phyloP scores from a whole-genome alignment of 768 basidiomycete species.

The Boletus vermiculosoides region DNA sequence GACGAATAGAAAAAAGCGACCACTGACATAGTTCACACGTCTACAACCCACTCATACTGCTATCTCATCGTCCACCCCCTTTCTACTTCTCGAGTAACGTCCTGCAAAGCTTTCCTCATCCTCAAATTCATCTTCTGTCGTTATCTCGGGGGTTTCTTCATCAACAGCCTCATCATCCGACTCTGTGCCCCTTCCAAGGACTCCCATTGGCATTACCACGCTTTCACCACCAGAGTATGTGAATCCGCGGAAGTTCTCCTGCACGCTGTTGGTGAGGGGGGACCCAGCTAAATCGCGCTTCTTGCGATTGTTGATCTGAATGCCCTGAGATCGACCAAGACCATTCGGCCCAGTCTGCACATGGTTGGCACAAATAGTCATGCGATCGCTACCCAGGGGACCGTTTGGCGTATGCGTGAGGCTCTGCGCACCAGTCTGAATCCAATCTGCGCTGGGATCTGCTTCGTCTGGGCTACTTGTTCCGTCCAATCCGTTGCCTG shows the following conservation, averaged over 20 bases:
- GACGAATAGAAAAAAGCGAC: slow-evolving; percentile 7
- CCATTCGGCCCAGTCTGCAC: slow-evolving; percentile 20
- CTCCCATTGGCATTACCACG: slow-evolving; percentile 45
- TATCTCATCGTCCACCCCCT: slow-evolving; percentile 38
- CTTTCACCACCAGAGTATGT: slow-evolving; percentile 81
- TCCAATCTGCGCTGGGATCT: slow-evolving; percentile 68
- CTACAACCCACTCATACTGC: slow-evolving; percentile 27
- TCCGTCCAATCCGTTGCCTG: slow-evolving; percentile 53
- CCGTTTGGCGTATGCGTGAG: slow-evolving; percentile 67
- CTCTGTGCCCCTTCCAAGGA: slow-evolving; percentile 32
- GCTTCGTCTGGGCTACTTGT: slow-evolving; percentile 47
- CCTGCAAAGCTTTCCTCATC: slow-evolving; percentile 64
- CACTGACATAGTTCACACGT: slow-evolving; percentile 10
- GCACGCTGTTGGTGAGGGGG: slow-evolving; percentile 87
- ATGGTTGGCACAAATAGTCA: slow-evolving; percentile 12
- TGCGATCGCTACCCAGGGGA: slow-evolving; percentile 64
- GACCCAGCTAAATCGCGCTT: slow-evolving; percentile 48
- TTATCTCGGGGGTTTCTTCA: slow-evolving; percentile 46
- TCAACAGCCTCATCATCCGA: slow-evolving; percentile 45
- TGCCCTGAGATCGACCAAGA: slow-evolving; percentile 31
- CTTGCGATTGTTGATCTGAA: slow-evolving; percentile 54
- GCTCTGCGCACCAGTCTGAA: slow-evolving; percentile 32
- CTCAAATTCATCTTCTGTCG: slow-evolving; percentile 77
- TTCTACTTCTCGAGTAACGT: slow-evolving; percentile 63
- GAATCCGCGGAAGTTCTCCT: slow-evolving; percentile 97